Percentiles rank a stretch among this genome's conserved stretches.
These are phyloP conservation scores for Saccharomyces eubayanus DNA, from an alignment of 805 yeast genomes.

Conservation along the genomic window DNA sequence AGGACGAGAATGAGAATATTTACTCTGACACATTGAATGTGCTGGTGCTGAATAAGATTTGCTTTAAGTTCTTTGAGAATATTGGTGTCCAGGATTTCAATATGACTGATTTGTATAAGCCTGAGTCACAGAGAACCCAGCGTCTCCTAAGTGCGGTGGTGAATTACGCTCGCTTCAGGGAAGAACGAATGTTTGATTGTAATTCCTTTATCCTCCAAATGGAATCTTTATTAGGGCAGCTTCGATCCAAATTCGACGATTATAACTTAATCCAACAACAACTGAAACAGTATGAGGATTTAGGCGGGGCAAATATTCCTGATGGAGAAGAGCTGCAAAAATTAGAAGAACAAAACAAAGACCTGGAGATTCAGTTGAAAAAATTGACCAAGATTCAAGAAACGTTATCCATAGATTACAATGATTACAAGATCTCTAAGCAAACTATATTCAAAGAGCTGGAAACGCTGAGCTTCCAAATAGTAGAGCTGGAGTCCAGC, in stretches of 20 bases:
- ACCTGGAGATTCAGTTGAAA: conserved; percentile 55
- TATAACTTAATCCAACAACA: conserved; percentile 33
- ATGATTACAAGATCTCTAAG: conserved; percentile 56
- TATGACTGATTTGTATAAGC: conserved; percentile 64
- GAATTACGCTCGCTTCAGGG: conserved; percentile 78
- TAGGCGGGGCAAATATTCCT: conserved; percentile 11
- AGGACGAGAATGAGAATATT: conserved; percentile 6
- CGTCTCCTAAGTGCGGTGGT: conserved; percentile 73
- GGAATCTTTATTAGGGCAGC: conserved; percentile 41
- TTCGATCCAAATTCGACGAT: conserved; percentile 37
- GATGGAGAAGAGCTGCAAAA: conserved; percentile 33
- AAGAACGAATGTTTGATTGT: conserved; percentile 63
- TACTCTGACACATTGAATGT: conserved; percentile 38
- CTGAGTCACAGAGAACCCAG: conserved; percentile 59
- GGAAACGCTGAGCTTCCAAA: conserved; percentile 51
- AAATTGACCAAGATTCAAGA: conserved; percentile 57
- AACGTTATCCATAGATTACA: conserved; percentile 50
- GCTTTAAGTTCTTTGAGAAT: conserved; percentile 53
- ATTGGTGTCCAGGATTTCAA: conserved; percentile 76
- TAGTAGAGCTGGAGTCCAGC: conserved; percentile 49
- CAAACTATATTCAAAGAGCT: conserved; percentile 46
- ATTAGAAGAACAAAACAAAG: conserved; percentile 41
- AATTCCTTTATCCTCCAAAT: conserved; percentile 51
- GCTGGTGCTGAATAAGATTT: conserved; percentile 50
- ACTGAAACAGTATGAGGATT: conserved; percentile 31